These are phyloP conservation scores for Leavenworthia alabamica DNA, from an alignment of 345 rosid genomes.

Conservation along the genomic window DNA sequence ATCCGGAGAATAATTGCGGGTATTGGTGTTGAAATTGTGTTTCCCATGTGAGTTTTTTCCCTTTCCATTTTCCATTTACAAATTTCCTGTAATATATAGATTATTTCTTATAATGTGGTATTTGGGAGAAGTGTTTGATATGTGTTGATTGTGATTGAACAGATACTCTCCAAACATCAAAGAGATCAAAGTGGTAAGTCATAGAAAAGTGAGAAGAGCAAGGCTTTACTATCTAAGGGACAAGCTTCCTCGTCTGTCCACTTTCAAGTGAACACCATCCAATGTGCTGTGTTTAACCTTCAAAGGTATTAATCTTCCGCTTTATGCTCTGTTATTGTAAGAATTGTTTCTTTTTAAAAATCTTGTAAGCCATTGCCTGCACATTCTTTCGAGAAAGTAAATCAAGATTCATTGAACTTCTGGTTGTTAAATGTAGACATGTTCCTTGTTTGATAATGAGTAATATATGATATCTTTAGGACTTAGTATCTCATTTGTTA, in stretches of 20 bases:
- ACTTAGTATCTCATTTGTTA: background rate
- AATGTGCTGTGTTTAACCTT: background rate
- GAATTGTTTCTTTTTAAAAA: background rate
- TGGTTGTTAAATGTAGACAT: background rate
- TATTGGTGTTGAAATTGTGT: slow-evolving; percentile 59
- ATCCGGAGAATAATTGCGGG: slow-evolving; percentile 85
- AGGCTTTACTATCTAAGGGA: slow-evolving; percentile 80
- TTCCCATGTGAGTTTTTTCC: slow-evolving; percentile 46
- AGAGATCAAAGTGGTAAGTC: slow-evolving; percentile 65
- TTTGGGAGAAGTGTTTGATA: background rate
- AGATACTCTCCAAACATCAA: slow-evolving; percentile 83
- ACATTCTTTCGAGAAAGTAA: slow-evolving; percentile 20
- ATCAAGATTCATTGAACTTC: slow-evolving; percentile 12
- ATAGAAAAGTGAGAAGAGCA: slow-evolving; percentile 90
- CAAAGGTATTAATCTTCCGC: background rate
- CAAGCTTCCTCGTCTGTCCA: slow-evolving; percentile 90
- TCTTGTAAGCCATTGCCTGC: slow-evolving; percentile 8
- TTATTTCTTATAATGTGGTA: background rate
- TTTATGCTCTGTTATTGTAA: slow-evolving; percentile 10
- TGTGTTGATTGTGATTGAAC: slow-evolving; percentile 11
- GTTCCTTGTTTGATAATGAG: slow-evolving; percentile 7
- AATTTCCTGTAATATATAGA: background rate
- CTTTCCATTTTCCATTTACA: background rate
- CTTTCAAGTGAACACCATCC: slow-evolving; percentile 58
- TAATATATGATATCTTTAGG: background rate